Base-by-base conservation (phyloP, 2,329 filamentous ascomycete species). In the Byssoonygena ceratinophila region DNA sequence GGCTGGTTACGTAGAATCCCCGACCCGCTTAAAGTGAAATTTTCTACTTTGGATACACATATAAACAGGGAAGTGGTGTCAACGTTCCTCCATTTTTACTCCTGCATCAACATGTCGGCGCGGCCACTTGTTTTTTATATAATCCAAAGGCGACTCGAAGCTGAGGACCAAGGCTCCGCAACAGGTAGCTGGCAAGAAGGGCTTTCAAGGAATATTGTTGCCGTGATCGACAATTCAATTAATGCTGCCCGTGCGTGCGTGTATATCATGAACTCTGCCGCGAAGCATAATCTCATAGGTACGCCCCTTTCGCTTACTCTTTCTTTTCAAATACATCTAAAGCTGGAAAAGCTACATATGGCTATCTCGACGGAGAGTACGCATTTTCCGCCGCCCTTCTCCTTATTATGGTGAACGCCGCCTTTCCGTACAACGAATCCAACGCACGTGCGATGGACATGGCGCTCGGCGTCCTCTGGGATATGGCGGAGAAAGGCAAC, bases 311-410 rank as follows among this genome's bases (percentile, higher is more conserved):
- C n/a, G 3, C 45, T 6, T 11, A 37, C n/a, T 22, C 29, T 32
- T 3, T 12, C 23, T 25, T 5, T 22, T 2, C 18, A 9, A 16
- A 7, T 16, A 27, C 12, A 29, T 54, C n/a, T 51, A 43, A 51
- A 11, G 23, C 39, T 14, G 36, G 39, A 16, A 40, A 51, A 71
- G 74, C 76, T 18, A 79, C 76, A 0, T 79, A 77, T 58, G 77
- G 77, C 22, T 80, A 77, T 59, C 76, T 79, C 67, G 77, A 80
- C 54, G 73, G 74, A 14, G 77, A 80, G 55, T 76, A 79, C 58
- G 70, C 73, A 22, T 78, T 79, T 58, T 77, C 74, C 0, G 75
- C 76, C 1, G 71, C 75, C 9, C 70, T 79, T 9, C 68, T 79
- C 1, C 69, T 80, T 4, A 73, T 79, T 22, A 76, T 79, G 72